Conservation (phyloP, 2,329 filamentous ascomycete genomes). For the Fusarium tupiense region DNA sequence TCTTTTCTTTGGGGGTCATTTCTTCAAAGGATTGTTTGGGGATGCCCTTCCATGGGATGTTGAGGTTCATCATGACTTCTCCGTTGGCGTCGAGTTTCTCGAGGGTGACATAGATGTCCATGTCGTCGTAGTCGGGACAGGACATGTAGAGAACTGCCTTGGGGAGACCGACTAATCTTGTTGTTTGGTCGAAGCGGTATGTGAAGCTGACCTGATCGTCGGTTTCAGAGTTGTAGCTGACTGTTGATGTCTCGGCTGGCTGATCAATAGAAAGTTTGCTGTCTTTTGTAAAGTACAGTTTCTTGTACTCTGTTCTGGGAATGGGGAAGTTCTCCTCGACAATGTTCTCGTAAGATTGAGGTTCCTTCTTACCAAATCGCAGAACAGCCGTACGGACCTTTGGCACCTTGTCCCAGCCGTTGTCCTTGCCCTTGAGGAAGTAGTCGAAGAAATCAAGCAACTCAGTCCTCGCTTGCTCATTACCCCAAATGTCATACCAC, state of each 20-base stretch:
- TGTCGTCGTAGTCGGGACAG: not conserved
- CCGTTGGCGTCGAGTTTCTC: not conserved
- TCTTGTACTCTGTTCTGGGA: slow-evolving; percentile 1
- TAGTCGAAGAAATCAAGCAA: not conserved
- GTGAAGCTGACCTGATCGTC: not conserved
- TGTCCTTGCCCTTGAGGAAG: slow-evolving; percentile 1
- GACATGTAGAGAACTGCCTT: slow-evolving; percentile 14
- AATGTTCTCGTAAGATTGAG: slow-evolving; percentile 6
- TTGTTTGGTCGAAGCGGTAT: not conserved
- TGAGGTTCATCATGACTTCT: slow-evolving; percentile 10
- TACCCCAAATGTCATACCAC: slow-evolving; percentile 20
- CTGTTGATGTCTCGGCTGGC: accelerated
- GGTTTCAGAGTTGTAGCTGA: slow-evolving; percentile 4
- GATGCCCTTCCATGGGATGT: slow-evolving; percentile 5
- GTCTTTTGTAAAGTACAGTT: not conserved
- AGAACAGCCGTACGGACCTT: not conserved
- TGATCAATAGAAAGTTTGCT: accelerated
- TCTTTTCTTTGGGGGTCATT: not conserved
- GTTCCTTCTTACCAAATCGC: slow-evolving; percentile 2
- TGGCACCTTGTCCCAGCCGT: not conserved
- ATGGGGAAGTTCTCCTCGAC: not conserved
- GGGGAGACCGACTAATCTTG: slow-evolving; percentile 3
- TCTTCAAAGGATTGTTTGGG: not conserved
- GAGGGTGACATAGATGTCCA: slow-evolving; percentile 6
- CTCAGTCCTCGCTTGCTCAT: not conserved